Evolutionary conservation across 1,284 basidiomycete species (phyloP).

Genomic region (Coniophora puteana): DNA sequence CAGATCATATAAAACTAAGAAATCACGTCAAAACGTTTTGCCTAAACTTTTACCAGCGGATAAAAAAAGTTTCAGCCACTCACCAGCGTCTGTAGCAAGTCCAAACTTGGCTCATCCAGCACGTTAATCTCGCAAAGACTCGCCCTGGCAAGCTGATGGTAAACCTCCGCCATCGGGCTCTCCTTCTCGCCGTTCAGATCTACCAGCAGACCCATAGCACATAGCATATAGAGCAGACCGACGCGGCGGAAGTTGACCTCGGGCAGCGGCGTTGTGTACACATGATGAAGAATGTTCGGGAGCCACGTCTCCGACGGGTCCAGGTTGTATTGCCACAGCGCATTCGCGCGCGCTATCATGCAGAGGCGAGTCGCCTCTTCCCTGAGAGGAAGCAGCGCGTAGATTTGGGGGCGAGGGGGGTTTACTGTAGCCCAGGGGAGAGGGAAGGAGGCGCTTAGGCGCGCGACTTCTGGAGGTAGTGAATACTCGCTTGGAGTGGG

Average conservation of each 20-base stretch:
- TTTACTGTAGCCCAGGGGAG: conserved; percentile 57
- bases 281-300: conserved; percentile 60
- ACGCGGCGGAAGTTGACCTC: conserved; percentile 58
- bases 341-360: conserved; percentile 56
- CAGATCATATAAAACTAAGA: conserved; percentile 67
- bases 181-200: conserved; percentile 54
- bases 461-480: conserved; percentile 50
- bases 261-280: conserved; percentile 52
- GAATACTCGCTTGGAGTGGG: background rate
- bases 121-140: conserved; percentile 66
- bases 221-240: conserved; percentile 61
- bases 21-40: conserved; percentile 18
- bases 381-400: conserved; percentile 52
- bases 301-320: conserved; percentile 64
- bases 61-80: conserved; percentile 23
- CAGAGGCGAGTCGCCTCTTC: conserved; percentile 54
- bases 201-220: conserved; percentile 64
- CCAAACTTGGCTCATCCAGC: conserved; percentile 66
- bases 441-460: conserved; percentile 59
- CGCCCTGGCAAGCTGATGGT: conserved; percentile 64
- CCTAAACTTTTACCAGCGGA: background rate
- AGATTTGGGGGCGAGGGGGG: conserved; percentile 52
- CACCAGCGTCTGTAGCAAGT: conserved; percentile 62
- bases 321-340: conserved; percentile 71
- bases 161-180: conserved; percentile 55